Conservation (phyloP, 2,329 filamentous ascomycete genomes). For the Calycina herbarum region DNA sequence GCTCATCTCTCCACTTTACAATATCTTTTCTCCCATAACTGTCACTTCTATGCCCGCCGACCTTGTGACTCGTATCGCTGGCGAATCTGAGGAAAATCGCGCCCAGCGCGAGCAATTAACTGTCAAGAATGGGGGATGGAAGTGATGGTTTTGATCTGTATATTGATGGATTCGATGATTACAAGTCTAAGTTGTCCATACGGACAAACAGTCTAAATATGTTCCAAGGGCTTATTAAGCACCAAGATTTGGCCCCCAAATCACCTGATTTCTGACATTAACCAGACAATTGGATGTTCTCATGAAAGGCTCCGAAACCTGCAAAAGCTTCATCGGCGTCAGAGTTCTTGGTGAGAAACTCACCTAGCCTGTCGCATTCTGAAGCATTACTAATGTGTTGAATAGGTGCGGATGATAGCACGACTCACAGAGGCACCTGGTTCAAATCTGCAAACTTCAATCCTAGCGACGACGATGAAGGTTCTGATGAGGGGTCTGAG, state of each 20-base stretch:
- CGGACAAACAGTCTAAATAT: no score
- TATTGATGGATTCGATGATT: no score
- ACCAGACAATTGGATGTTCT: conserved; percentile 42
- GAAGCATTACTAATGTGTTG: no score
- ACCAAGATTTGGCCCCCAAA: no score
- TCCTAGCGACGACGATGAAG: conserved; percentile 11
- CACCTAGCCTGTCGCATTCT: no score
- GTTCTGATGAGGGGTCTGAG: conserved; percentile 17
- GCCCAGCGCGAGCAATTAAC: conserved; percentile 41
- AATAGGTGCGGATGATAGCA: no score
- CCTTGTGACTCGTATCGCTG: conserved; percentile 42
- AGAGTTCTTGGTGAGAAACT: conserved; percentile 8
- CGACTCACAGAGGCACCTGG: no score
- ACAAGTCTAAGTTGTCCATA: no score
- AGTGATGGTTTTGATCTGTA: no score
- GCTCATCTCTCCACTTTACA: conserved; percentile 39
- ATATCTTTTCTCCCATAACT: conserved; percentile 43
- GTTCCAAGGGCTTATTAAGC: no score
- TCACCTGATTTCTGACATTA: no score
- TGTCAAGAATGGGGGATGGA: no score
- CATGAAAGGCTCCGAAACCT: conserved; percentile 39
- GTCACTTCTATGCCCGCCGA: conserved; percentile 42
- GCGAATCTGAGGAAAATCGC: conserved; percentile 44
- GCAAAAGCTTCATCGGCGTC: conserved; percentile 10
- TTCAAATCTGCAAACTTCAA: background rate